These are phyloP conservation scores for Juglanconis sp. DNA, from an alignment of 2,329 filamentous ascomycete genomes.

Conservation along the genomic window DNA sequence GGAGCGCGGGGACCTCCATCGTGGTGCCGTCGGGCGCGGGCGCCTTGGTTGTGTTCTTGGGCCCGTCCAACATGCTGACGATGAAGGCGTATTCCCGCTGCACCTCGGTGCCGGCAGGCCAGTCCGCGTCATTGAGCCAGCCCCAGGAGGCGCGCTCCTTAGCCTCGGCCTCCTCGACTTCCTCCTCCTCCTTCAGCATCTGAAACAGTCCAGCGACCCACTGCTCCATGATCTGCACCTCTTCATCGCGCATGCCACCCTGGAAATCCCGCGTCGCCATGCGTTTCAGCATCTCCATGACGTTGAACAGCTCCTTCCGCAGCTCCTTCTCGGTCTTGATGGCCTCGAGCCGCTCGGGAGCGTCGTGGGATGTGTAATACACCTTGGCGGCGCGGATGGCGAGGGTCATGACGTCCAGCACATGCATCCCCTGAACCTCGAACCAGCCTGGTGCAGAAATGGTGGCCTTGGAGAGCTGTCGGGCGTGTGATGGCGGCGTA, in stretches of 20 bases:
- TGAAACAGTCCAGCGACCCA: conserved; percentile 79
- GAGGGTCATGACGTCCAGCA: conserved; percentile 87
- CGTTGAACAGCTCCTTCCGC: conserved; percentile 75
- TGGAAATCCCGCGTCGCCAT: conserved; percentile 87
- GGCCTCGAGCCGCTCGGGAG: conserved; percentile 77
- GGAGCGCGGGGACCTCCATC: conserved; percentile 53
- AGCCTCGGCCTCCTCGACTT: conserved; percentile 69
- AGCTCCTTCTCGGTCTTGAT: conserved; percentile 88
- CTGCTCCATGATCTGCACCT: conserved; percentile 68
- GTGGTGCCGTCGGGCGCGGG: conserved; percentile 30
- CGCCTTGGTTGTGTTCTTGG: conserved; percentile 11
- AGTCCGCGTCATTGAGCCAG: conserved; percentile 75
- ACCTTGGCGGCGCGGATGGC: conserved; percentile 95
- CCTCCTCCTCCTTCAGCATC: conserved; percentile 74
- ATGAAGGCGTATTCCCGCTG: conserved; percentile 82
- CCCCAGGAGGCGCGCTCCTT: conserved; percentile 70
- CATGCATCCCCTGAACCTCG: conserved; percentile 86
- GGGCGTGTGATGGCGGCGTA: conserved; percentile 18
- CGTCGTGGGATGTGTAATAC: conserved; percentile 91
- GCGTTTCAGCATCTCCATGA: conserved; percentile 87
- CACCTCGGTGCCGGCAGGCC: conserved; percentile 62
- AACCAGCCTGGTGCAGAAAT: conserved; percentile 63
- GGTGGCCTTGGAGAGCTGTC: conserved; percentile 21
- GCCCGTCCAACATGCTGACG: conserved; percentile 56
- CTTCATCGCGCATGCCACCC: conserved; percentile 75